These are phyloP conservation scores for Epicoccum nigrum DNA, from an alignment of 2,329 filamentous ascomycete species.

Conservation along the genomic window DNA sequence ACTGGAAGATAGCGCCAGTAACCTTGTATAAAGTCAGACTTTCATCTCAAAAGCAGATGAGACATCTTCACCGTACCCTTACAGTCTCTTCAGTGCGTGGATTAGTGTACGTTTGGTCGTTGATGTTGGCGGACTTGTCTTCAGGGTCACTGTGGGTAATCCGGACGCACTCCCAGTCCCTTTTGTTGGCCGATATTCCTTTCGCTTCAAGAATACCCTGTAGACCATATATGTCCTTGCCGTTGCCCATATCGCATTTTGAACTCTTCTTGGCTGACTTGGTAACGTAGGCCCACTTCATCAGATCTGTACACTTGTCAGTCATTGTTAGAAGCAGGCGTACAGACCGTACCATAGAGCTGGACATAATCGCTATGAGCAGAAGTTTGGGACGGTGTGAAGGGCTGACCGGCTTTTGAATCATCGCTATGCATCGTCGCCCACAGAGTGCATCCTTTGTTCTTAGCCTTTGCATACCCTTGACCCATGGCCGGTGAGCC, in stretches of 20 bases:
- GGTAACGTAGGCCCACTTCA: slow-evolving; percentile 6
- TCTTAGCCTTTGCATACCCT: neutral
- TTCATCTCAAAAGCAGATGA: neutral
- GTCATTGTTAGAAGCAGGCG: neutral
- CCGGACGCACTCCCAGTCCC: slow-evolving; percentile 8
- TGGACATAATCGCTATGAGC: slow-evolving; percentile 9
- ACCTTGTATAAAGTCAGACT: neutral
- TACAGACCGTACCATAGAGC: neutral
- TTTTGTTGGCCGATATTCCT: slow-evolving; percentile 4
- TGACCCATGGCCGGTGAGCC: slow-evolving; percentile 11
- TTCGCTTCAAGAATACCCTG: neutral
- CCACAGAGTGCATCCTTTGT: slow-evolving; percentile 2
- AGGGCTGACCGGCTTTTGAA: neutral
- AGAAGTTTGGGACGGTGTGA: neutral
- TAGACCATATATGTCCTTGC: slow-evolving; percentile 4
- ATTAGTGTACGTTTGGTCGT: slow-evolving; percentile 5
- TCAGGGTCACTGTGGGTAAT: slow-evolving; percentile 11
- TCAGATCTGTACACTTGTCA: slow-evolving; percentile 4
- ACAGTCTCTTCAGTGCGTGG: neutral
- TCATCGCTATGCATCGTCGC: slow-evolving; percentile 9
- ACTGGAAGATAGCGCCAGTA: slow-evolving; percentile 8
- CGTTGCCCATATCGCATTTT: slow-evolving; percentile 10
- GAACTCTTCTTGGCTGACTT: neutral
- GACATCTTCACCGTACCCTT: neutral
- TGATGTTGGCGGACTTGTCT: neutral